These are phyloP conservation scores for Neurospora intermedia DNA, from an alignment of 495 filamentous ascomycete species.

Conservation along the genomic window DNA sequence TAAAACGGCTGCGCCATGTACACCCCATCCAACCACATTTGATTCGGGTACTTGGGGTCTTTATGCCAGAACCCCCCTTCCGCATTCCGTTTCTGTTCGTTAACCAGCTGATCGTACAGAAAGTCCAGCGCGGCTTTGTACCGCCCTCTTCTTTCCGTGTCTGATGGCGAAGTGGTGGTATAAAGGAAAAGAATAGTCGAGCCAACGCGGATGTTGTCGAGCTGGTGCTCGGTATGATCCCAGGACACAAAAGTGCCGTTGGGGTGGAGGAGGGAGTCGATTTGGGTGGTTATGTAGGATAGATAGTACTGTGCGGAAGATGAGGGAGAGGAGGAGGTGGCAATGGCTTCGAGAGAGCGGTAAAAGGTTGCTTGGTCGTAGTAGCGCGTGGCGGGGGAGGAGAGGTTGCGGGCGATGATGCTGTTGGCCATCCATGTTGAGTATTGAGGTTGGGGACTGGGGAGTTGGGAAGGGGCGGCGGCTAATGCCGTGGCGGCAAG, in stretches of 20 bases:
- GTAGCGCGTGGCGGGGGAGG: no score
- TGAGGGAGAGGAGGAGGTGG: neutral
- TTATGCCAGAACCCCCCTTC: conserved; percentile 47
- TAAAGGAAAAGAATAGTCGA: conserved; percentile 38
- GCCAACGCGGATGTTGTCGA: conserved; percentile 41
- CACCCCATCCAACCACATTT: conserved; percentile 49
- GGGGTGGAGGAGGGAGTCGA: conserved; percentile 27
- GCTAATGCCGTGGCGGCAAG: no score
- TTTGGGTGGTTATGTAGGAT: conserved; percentile 16
- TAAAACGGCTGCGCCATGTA: conserved; percentile 44
- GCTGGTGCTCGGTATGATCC: conserved; percentile 31
- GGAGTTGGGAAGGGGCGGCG: no score
- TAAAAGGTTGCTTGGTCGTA: conserved; percentile 32
- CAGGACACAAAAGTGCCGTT: conserved; percentile 32
- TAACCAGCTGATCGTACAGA: conserved; percentile 32
- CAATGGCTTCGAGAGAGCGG: conserved; percentile 26
- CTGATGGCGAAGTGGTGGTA: neutral
- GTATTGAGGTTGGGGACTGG: no score
- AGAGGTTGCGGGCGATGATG: no score
- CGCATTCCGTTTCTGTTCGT: conserved; percentile 36
- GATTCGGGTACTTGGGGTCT: conserved; percentile 36
- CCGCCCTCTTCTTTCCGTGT: no score
- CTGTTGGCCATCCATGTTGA: no score
- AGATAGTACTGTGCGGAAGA: conserved; percentile 1
- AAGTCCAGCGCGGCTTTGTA: conserved; percentile 32